These are phyloP conservation scores for Triangularia setosa DNA, from an alignment of 2,329 filamentous ascomycete genomes.

Conservation along the genomic window DNA sequence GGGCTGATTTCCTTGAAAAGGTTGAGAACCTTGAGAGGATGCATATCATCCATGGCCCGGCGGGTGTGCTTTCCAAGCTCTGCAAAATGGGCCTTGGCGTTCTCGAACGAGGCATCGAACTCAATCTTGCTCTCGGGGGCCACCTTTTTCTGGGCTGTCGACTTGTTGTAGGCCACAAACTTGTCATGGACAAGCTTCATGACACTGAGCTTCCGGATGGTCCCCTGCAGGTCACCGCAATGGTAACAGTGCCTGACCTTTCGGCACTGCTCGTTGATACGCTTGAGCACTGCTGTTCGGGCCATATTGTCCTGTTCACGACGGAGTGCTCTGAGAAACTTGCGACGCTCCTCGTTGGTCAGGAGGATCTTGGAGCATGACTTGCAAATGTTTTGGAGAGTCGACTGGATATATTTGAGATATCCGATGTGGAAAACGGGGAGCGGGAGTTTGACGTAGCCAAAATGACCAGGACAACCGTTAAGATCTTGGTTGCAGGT, in stretches of 20 bases:
- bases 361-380: conserved; percentile 83
- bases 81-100: conserved; percentile 70
- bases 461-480: conserved; percentile 92
- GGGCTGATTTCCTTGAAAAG: conserved; percentile 85
- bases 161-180: conserved; percentile 82
- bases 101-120: conserved; percentile 81
- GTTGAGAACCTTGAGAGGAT: conserved; percentile 82
- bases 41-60: conserved; percentile 91
- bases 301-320: conserved; percentile 83
- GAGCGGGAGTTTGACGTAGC: conserved; percentile 83
- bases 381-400: conserved; percentile 95
- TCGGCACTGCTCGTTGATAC: conserved; percentile 82
- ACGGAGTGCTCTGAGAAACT: conserved; percentile 75
- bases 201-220: conserved; percentile 87
- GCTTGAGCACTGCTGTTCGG: conserved; percentile 78
- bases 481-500: conserved; percentile 81
- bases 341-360: conserved; percentile 71
- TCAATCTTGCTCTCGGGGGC: conserved; percentile 75
- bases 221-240: conserved; percentile 80
- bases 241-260: conserved; percentile 80
- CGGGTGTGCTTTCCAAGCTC: conserved; percentile 89
- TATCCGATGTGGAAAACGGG: conserved; percentile 97
- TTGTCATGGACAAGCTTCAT: conserved; percentile 94
- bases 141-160: conserved; percentile 79
- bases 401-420: conserved; percentile 85